Evolutionary conservation across 2,329 filamentous ascomycete genomes (phyloP).

Genomic region (Hypocreales sp.): DNA sequence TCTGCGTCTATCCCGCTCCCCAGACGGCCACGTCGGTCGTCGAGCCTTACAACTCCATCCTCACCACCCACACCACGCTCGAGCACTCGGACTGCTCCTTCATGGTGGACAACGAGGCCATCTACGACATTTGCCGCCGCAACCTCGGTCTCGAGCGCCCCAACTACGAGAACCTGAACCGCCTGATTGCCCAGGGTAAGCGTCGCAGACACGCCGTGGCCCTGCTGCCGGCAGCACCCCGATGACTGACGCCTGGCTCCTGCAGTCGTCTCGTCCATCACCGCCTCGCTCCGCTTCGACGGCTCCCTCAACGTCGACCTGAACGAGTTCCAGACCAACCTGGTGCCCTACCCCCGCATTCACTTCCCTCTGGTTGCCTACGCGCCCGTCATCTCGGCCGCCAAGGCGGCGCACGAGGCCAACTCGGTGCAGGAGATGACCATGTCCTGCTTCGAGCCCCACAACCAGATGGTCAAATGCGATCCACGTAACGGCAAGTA

Average conservation of each 20-base stretch:
- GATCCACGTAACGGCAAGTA: conserved; percentile 98
- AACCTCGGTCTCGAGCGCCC: conserved; percentile 96
- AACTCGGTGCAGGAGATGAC: conserved; percentile 98
- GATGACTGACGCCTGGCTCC: neutral
- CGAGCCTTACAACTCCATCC: conserved; percentile 99
- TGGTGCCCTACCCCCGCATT: conserved; percentile 96
- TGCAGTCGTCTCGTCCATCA: conserved; percentile 91
- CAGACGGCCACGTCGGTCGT: conserved; percentile 96
- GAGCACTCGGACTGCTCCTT: conserved; percentile 99
- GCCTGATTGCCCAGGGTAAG: conserved; percentile 87
- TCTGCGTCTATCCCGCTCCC: conserved; percentile 96
- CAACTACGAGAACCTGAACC: conserved; percentile 98
- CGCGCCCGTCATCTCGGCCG: conserved; percentile 81
- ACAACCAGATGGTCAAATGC: conserved; percentile 99
- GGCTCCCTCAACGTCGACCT: conserved; percentile 98
- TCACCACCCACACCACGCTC: conserved; percentile 96
- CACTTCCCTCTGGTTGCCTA: conserved; percentile 98
- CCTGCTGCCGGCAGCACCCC: neutral
- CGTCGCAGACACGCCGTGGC: neutral
- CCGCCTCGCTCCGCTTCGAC: conserved; percentile 94
- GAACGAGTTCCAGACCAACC: conserved; percentile 99
- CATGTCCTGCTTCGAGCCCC: conserved; percentile 97
- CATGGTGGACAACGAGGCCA: conserved; percentile 99
- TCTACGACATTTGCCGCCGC: conserved; percentile 98
- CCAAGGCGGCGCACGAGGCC: conserved; percentile 93